phyloP scores from a whole-genome alignment of 2,329 filamentous ascomycete genomes.

The Ophiocordyceps australis region DNA sequence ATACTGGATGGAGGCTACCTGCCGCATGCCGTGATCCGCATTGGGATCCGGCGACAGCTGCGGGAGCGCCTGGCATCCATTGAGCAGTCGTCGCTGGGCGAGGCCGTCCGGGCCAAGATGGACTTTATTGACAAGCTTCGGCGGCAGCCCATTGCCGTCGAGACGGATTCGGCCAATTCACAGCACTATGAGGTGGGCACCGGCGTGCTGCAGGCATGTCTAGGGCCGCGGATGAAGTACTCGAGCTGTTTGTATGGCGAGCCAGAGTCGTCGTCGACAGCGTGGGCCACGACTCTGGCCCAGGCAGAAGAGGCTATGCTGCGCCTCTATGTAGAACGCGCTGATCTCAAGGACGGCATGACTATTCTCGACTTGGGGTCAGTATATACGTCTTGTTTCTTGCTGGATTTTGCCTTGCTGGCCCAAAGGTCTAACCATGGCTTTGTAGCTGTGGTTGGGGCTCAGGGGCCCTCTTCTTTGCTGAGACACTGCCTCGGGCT shows the following conservation, averaged over 20 bases:
- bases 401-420: neutral
- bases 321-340: slow-evolving; percentile 40
- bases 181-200: slow-evolving; percentile 61
- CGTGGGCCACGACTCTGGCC: slow-evolving; percentile 41
- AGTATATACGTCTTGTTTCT: slow-evolving; percentile 4
- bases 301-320: slow-evolving; percentile 52
- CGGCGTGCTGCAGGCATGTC: slow-evolving; percentile 37
- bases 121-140: slow-evolving; percentile 41
- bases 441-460: slow-evolving; percentile 46
- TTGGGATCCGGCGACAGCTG: slow-evolving; percentile 49
- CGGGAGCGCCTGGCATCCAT: slow-evolving; percentile 39
- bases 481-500: slow-evolving; percentile 42
- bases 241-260: slow-evolving; percentile 47
- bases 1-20: slow-evolving; percentile 49
- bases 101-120: slow-evolving; percentile 42
- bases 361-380: slow-evolving; percentile 43
- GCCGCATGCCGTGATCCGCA: slow-evolving; percentile 41
- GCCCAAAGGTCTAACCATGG: neutral
- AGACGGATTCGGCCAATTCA: slow-evolving; percentile 44
- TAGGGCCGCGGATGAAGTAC: slow-evolving; percentile 58
- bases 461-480: slow-evolving; percentile 44
- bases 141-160: slow-evolving; percentile 46
- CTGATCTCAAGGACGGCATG: slow-evolving; percentile 40
- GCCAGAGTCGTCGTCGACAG: no score
- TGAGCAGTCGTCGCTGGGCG: slow-evolving; percentile 28